Conservation (phyloP, 169 alveolate species). For the Plasmodium gonderi region DNA sequence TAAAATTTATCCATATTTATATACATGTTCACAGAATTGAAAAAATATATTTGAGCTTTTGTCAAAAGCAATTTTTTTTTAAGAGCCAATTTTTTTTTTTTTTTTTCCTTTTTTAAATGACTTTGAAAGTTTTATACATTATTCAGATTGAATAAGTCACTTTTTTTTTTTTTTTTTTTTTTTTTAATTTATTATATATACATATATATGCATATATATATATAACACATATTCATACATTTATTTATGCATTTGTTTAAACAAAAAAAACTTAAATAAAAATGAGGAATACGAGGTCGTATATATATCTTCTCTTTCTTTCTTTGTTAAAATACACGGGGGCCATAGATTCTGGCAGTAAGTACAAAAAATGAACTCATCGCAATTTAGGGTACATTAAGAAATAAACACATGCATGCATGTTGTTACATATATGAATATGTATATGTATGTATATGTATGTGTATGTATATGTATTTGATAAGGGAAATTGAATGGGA, state of each 20-base stretch:
- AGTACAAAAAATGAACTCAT: neutral
- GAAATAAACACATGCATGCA: neutral
- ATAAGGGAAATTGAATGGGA: no score
- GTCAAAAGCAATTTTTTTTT: no score
- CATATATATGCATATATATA: neutral
- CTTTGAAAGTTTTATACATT: no score
- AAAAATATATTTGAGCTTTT: neutral
- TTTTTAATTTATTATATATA: no score
- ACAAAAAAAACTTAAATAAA: constrained; percentile 1
- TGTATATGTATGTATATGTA: neutral
- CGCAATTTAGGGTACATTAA: no score
- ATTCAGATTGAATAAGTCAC: no score
- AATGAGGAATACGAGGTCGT: constrained; percentile 32
- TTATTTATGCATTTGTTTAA: constrained; percentile 11
- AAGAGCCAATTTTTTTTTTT: no score
- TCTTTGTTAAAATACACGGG: constrained; percentile 11
- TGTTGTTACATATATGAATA: neutral
- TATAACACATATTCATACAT: neutral
- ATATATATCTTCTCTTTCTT: neutral
- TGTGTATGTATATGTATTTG: neutral
- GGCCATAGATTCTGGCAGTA: constrained; percentile 44
- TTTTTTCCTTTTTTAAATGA: no score
- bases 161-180: no score
- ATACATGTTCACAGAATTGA: neutral
- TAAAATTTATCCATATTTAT: neutral